phyloP scores from a whole-genome alignment of 139 green algal species.

The Chlorella sorokiniana region DNA sequence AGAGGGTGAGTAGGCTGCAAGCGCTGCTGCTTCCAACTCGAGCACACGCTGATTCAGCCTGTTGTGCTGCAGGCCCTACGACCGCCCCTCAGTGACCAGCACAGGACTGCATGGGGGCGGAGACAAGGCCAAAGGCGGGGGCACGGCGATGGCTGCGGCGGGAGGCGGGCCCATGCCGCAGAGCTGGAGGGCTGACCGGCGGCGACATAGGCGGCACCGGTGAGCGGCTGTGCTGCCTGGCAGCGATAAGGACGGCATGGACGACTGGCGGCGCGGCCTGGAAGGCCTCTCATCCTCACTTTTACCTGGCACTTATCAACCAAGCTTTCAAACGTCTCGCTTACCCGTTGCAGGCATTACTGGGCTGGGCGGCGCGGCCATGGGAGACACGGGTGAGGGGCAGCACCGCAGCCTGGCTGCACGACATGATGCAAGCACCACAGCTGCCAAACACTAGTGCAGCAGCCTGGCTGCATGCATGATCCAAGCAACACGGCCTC shows the following conservation, averaged over 20 bases:
- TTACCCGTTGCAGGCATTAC: background rate
- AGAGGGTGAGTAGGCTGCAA: background rate
- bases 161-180: constrained; percentile 8
- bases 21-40: background rate
- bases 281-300: too few relatives aligned
- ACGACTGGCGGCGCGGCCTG: too few relatives aligned
- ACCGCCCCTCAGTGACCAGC: background rate
- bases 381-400: background rate
- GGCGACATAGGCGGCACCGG: background rate
- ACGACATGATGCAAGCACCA: background rate
- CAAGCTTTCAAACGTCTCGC: background rate
- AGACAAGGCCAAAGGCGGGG: background rate
- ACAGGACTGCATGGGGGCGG: background rate
- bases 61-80: background rate
- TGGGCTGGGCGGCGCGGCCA: constrained; percentile 2
- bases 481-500: too few relatives aligned
- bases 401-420: background rate
- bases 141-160: background rate
- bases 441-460: background rate
- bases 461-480: too few relatives aligned
- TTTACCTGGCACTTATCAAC: background rate
- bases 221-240: background rate
- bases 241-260: background rate
- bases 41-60: background rate
- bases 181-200: background rate